phyloP scores from a whole-genome alignment of 805 yeast genomes.

The Pichia ethanolica region DNA sequence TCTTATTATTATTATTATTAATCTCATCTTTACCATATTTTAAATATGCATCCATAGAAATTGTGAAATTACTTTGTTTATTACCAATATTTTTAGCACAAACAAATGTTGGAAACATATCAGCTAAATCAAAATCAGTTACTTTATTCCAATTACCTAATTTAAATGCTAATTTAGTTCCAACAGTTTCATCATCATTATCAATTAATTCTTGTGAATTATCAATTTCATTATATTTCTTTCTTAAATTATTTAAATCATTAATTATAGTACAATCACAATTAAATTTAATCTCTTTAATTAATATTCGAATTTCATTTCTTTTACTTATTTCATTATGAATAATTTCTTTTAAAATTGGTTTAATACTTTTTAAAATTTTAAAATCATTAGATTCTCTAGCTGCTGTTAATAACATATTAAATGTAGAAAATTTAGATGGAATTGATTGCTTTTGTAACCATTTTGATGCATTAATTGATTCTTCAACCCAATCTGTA shows the following conservation, averaged over 20 bases:
- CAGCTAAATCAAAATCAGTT: conserved; percentile 46
- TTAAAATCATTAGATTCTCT: conserved; percentile 34
- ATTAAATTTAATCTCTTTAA: conserved; percentile 6
- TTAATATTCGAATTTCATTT: conserved; percentile 25
- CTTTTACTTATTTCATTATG: conserved; percentile 39
- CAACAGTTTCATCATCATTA: conserved; percentile 4
- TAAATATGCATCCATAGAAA: conserved; percentile 28
- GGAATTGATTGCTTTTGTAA: conserved; percentile 36
- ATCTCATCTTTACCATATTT: conserved; percentile 11
- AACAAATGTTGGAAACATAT: conserved; percentile 49
- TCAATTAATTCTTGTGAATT: background rate
- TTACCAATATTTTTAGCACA: conserved; percentile 24
- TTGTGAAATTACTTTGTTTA: conserved; percentile 24
- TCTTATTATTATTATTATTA: background rate
- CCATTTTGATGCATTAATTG: conserved; percentile 47
- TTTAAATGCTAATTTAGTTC: conserved; percentile 10
- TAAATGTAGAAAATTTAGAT: conserved; percentile 47
- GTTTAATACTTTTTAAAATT: conserved; percentile 28
- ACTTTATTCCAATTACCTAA: conserved; percentile 30
- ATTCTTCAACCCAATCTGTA: conserved; percentile 44
- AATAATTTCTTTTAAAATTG: conserved; percentile 29
- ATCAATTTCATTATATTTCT: background rate
- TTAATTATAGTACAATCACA: background rate
- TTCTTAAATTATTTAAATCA: background rate
- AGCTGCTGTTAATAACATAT: conserved; percentile 40